Conservation (phyloP, 805 yeast species). For the Isabelozyma rhagii region DNA sequence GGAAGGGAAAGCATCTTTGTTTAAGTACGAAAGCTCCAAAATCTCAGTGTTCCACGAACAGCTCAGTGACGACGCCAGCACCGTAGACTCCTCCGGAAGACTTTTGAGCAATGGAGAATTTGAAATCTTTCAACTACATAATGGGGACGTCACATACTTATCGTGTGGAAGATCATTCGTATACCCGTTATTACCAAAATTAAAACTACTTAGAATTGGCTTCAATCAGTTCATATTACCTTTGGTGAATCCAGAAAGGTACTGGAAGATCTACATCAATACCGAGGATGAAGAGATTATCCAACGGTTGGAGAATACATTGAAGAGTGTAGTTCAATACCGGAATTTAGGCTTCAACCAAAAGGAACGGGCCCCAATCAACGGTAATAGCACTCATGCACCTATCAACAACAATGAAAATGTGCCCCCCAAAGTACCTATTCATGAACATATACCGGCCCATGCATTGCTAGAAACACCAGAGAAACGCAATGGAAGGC, state of each 20-base stretch:
- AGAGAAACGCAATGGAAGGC: not conserved
- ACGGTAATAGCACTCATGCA: not conserved
- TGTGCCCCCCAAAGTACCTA: not conserved
- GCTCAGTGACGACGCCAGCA: conserved; percentile 11
- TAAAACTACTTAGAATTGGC: conserved; percentile 53
- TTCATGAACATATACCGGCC: not conserved
- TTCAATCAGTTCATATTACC: conserved; percentile 55
- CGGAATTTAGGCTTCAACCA: conserved; percentile 31
- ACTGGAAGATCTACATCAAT: conserved; percentile 56
- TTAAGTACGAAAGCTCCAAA: conserved; percentile 26
- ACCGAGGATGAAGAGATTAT: conserved; percentile 25
- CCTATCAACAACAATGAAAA: not conserved
- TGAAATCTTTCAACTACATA: conserved; percentile 57
- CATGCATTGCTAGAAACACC: not conserved
- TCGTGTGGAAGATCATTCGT: conserved; percentile 66
- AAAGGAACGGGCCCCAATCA: not conserved
- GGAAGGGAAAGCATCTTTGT: conserved; percentile 36
- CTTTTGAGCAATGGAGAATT: conserved; percentile 60
- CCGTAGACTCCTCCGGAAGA: conserved; percentile 31
- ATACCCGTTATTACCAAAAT: conserved; percentile 68
- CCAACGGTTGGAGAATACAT: conserved; percentile 28
- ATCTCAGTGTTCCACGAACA: conserved; percentile 38
- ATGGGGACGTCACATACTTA: conserved; percentile 55
- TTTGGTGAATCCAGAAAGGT: conserved; percentile 70
- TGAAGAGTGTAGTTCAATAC: conserved; percentile 40